These are phyloP conservation scores for Stephanodiscus triporus DNA, from an alignment of 108 stramenopile species.

Conservation along the genomic window DNA sequence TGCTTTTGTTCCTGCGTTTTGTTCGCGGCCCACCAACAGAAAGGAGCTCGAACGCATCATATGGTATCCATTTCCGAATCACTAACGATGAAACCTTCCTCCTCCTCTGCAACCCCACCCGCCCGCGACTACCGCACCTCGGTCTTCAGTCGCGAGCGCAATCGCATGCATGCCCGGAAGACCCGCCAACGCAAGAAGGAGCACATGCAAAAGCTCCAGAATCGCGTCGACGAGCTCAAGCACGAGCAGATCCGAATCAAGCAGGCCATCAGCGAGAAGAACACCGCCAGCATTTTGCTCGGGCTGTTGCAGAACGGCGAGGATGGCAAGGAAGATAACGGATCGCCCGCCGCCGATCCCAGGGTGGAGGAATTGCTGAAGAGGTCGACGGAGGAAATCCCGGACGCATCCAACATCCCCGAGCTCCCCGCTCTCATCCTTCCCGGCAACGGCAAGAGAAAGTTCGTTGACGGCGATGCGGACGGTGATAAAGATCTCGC, in stretches of 20 bases:
- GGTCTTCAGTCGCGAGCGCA: conserved; percentile 64
- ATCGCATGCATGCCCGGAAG: conserved; percentile 80
- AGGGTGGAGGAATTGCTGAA: conserved; percentile 62
- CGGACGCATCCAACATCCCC: conserved; percentile 75
- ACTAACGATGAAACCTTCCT: neutral
- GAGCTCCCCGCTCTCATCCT: conserved; percentile 79
- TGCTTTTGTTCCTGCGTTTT: too few relatives aligned
- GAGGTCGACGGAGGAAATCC: conserved; percentile 70
- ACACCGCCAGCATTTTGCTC: conserved; percentile 87
- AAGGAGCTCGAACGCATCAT: too few relatives aligned
- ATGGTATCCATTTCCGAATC: too few relatives aligned
- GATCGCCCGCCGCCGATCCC: conserved; percentile 47
- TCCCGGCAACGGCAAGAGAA: conserved; percentile 70
- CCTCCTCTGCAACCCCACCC: conserved; percentile 2
- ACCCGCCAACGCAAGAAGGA: conserved; percentile 81
- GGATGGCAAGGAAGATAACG: conserved; percentile 14
- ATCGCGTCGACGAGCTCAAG: conserved; percentile 63
- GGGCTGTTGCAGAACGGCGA: conserved; percentile 56
- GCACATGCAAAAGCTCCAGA: conserved; percentile 64
- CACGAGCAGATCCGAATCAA: conserved; percentile 73
- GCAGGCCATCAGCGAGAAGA: conserved; percentile 87
- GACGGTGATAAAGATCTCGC: neutral
- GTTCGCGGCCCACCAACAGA: too few relatives aligned
- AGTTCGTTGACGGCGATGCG: conserved; percentile 23
- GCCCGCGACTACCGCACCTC: conserved; percentile 41